A percentile compares a stretch with the other conserved stretches of the same genome.
phyloP scores from a whole-genome alignment of 192 early-diverging fungal species.

The Diversispora eburnea region DNA sequence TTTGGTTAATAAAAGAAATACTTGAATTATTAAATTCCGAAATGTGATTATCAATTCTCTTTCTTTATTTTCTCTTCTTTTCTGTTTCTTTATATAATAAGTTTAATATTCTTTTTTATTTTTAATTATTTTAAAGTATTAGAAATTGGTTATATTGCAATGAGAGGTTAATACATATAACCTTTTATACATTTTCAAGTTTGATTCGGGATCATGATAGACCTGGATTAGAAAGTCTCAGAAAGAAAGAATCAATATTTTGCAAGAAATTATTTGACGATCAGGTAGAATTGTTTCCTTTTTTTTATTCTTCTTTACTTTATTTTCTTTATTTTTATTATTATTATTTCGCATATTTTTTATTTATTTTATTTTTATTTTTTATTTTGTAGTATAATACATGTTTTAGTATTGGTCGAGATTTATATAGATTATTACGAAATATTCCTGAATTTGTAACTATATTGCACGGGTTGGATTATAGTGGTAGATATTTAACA shows the following conservation, averaged over 20 bases:
- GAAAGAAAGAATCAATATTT: neutral
- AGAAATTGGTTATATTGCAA: slow-evolving; percentile 5
- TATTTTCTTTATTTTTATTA: neutral
- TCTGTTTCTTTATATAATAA: neutral
- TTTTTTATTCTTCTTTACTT: neutral
- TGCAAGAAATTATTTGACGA: neutral
- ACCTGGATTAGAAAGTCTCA: neutral
- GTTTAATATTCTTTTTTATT: neutral
- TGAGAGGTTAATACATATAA: slow-evolving; percentile 5
- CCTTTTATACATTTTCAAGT: slow-evolving; percentile 18
- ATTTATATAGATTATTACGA: neutral
- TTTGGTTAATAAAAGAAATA: neutral
- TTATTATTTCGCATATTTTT: neutral
- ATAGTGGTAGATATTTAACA: neutral
- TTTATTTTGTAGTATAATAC: neutral
- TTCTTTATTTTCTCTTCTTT: neutral
- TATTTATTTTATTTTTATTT: neutral
- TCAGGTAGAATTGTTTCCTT: neutral
- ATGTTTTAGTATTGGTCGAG: slow-evolving; percentile 3
- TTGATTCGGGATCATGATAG: neutral
- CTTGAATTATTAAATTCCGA: neutral
- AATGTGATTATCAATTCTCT: neutral
- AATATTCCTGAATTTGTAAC: neutral
- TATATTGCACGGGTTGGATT: neutral
- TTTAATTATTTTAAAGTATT: neutral